Base-by-base conservation (phyloP, 306 rosid genomes). In the Arachis hypogaea region DNA sequence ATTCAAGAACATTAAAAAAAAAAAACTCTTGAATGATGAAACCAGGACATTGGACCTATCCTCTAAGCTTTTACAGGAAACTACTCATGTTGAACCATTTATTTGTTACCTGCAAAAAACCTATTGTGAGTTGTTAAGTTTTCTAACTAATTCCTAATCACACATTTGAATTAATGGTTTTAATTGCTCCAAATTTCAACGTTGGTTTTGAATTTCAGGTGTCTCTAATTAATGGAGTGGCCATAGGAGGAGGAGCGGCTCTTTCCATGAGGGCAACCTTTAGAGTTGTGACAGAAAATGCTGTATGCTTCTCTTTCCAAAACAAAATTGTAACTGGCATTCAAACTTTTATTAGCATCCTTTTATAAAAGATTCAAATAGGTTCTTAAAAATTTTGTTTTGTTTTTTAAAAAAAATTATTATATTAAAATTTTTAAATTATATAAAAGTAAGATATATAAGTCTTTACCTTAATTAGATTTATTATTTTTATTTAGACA, bases 231-330 rank as follows among this genome's bases (percentile, higher is more conserved):
- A 55, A 80, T 74, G 79, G 83, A 54, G 3, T 55, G 0, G 79
- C 68, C 14, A 73, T 80, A 72, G 83, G 83, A 67, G 83, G 29
- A 18, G 83, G 79, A 44, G 76, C 79, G 22, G 72, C 76, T 8
- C 47, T 80, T 0, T 68, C 72, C 42, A 80, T 80, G 62, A 38
- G 8, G 45, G 30, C 79, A 42, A 67, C 1, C 0, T 79, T 73
- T 11, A 80, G 77, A 11, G 43, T 80, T 75, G 80, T 75, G 5
- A 74, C 83, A 1, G 77, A 74, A 40, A 80, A 70, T 36, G 41
- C 81, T 11, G 81, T 76, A 81, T 14, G 60, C 0, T 44, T 54
- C 41, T 67, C 45, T 67, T 33, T 14, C 1, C 6, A 1, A 11
- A 49, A 0, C 10, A 49, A 5, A 49, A 10, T 49, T 49, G 5